Evolutionary conservation across 768 basidiomycete species (phyloP).

Genomic region (Megacollybia marginata): DNA sequence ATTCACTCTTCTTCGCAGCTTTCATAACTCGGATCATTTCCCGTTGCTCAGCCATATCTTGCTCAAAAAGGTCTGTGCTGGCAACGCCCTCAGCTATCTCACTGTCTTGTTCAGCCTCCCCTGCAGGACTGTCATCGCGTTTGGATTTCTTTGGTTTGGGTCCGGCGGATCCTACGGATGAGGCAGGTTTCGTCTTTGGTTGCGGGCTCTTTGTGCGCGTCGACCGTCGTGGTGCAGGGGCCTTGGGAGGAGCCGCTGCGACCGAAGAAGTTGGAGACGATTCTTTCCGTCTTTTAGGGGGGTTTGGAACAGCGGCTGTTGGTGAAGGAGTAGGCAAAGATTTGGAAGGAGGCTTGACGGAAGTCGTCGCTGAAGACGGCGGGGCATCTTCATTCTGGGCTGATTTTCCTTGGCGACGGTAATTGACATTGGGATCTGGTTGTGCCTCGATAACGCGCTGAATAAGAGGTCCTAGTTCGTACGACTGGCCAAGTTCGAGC

Average conservation of each 20-base stretch:
- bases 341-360: slow-evolving; percentile 18
- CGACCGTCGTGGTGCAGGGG: slow-evolving; percentile 20
- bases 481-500: slow-evolving; percentile 57
- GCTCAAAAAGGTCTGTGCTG: slow-evolving; percentile 52
- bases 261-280: slow-evolving; percentile 41
- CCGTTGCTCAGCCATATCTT: slow-evolving; percentile 74
- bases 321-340: slow-evolving; percentile 25
- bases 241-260: slow-evolving; percentile 17
- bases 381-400: slow-evolving; percentile 20
- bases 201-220: slow-evolving; percentile 35
- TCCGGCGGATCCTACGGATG: slow-evolving; percentile 28
- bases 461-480: slow-evolving; percentile 56
- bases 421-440: slow-evolving; percentile 73
- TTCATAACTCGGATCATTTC: slow-evolving; percentile 70
- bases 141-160: slow-evolving; percentile 23
- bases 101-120: slow-evolving; percentile 55
- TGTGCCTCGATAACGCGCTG: slow-evolving; percentile 57
- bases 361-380: slow-evolving; percentile 10
- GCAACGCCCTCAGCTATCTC: slow-evolving; percentile 50
- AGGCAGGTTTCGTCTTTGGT: slow-evolving; percentile 27
- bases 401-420: slow-evolving; percentile 60
- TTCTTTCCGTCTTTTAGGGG: slow-evolving; percentile 63
- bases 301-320: slow-evolving; percentile 29
- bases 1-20: slow-evolving; percentile 42
- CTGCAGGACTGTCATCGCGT: slow-evolving; percentile 39